phyloP scores from a whole-genome alignment of 352 stramenopile species.

The Phytophthora agathidicida region DNA sequence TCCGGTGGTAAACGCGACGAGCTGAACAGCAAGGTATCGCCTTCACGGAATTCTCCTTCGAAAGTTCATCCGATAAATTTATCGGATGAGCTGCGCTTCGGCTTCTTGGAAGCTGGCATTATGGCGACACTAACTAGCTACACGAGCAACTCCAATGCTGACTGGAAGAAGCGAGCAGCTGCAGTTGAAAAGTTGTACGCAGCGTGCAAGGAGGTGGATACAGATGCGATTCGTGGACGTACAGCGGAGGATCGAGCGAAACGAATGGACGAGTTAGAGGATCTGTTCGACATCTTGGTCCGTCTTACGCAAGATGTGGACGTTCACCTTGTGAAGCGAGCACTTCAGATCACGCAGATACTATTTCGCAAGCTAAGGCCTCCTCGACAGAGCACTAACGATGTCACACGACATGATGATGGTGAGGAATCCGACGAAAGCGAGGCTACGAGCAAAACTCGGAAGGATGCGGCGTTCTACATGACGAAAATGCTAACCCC shows the following conservation, averaged over 20 bases:
- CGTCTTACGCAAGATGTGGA: conserved; percentile 72
- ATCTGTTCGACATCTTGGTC: conserved; percentile 51
- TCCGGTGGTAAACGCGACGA: not conserved
- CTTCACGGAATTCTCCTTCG: conserved; percentile 20
- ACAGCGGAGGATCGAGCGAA: conserved; percentile 10
- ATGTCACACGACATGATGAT: conserved; percentile 1
- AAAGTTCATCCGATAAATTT: conserved; percentile 20
- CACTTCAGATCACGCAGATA: conserved; percentile 61
- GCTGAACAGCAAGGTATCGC: not conserved
- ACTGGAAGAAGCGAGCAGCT: conserved; percentile 71
- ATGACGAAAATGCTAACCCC: conserved; percentile 52
- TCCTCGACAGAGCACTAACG: conserved; percentile 6
- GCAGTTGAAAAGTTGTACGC: conserved; percentile 66
- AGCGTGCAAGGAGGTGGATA: conserved; percentile 40
- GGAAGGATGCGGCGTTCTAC: conserved; percentile 23
- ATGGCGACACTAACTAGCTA: conserved; percentile 38
- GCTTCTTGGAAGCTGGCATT: conserved; percentile 51
- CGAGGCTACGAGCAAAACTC: not conserved
- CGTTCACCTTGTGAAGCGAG: conserved; percentile 67
- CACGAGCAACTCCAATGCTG: conserved; percentile 66
- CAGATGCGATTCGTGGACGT: conserved; percentile 20
- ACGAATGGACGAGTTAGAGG: conserved; percentile 30
- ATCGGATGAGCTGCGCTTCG: conserved; percentile 37
- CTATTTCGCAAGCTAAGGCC: conserved; percentile 54
- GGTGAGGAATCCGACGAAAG: not conserved